Base-by-base conservation (phyloP, 495 filamentous ascomycete genomes). In the Tuber umbilicatum region DNA sequence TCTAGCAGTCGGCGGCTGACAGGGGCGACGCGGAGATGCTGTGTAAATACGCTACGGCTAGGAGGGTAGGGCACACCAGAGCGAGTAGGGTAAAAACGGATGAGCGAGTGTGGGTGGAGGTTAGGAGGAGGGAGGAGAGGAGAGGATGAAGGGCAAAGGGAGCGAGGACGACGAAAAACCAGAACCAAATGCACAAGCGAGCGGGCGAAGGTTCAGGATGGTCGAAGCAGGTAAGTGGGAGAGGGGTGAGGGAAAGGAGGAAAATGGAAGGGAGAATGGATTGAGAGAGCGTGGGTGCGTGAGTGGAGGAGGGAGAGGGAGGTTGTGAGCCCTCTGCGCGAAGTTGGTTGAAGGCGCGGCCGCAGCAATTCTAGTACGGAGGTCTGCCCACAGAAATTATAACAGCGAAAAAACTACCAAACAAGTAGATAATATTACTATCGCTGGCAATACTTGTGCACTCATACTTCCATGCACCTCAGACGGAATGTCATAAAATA, bases 221-320 rank as follows among this genome's bases (percentile, higher is more conserved):
- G 38, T 40, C 43, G 73, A 19, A 27, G 72, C 72, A 41, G 27
- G 9, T 21, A 70, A 38, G 39, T 71, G 42, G 72, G 39, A 74
- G 71, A 74, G 68, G 72, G 68, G 72, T 76, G 74, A 78, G 71
- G 69, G 76, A 71, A 43, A 40, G 71, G 55, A 64, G 71, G 68
- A 43, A 71, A 74, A 74, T 69, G 69, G 71, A 71, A 45, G 73
- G 68, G 60, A 43, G 70, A 67, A 72, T 73, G 69, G 21, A 27
- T 35, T 64, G 67, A 68, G 72, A 50, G 17, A 40, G 70, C 76
- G 68, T 55, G 77, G 43, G 72, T 74, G 64, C 68, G 64, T 45
- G 77, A 78, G 77, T 68, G 72, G 77, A 74, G 70, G 75, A 78
- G 70, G 75, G 72, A 70, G 77, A 79, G 77, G 72, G 75, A 78